Evolutionary conservation across 208 protist genomes (phyloP).

Genomic region (Baffinella frigidus): DNA sequence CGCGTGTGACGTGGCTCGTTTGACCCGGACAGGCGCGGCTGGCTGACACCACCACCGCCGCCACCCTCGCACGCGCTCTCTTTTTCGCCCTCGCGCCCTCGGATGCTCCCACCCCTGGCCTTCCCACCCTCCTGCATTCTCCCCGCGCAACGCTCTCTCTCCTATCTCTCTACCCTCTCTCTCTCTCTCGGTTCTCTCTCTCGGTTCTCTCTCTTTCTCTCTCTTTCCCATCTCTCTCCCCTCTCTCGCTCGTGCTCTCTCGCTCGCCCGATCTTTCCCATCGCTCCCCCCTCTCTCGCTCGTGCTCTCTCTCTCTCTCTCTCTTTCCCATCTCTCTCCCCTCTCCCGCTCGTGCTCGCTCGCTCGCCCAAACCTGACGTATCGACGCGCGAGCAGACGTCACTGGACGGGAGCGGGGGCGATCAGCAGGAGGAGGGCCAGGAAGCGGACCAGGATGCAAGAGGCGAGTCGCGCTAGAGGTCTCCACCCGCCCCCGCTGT

Average conservation of each 20-base stretch:
- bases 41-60: background rate
- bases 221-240: background rate
- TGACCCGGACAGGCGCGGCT: too few relatives aligned
- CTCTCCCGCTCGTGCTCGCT: background rate
- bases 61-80: background rate
- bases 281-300: background rate
- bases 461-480: too few relatives aligned
- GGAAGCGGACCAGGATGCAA: too few relatives aligned
- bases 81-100: background rate
- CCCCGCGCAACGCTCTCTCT: background rate
- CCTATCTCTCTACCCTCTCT: background rate
- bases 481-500: too few relatives aligned
- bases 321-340: background rate
- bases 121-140: background rate
- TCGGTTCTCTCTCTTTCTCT: background rate
- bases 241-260: background rate
- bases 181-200: background rate
- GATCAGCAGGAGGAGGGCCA: too few relatives aligned
- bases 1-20: too few relatives aligned
- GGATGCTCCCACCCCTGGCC: background rate
- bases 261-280: background rate
- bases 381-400: too few relatives aligned
- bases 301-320: background rate
- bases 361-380: too few relatives aligned
- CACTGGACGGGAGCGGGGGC: too few relatives aligned